phyloP scores from a whole-genome alignment of 164 flowering plant genomes.

The Dillenia suffruticosa region DNA sequence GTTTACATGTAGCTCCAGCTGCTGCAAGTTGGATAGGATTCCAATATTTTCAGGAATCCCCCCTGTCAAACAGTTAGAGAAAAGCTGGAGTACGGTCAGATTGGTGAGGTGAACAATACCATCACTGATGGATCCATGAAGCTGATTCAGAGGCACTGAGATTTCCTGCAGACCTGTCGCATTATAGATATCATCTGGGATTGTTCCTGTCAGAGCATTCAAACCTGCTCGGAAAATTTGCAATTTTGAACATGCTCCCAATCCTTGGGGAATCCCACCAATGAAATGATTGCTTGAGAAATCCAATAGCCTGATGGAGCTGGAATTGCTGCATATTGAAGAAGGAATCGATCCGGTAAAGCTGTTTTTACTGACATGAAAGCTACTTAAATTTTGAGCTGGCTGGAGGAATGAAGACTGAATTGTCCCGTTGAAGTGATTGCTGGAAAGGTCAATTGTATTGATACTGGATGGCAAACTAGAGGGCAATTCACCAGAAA shows the following conservation, averaged over 20 bases:
- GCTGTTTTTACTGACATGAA: slow-evolving; percentile 51
- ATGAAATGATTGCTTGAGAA: slow-evolving; percentile 44
- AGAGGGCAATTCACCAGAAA: slow-evolving; percentile 33
- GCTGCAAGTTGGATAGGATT: slow-evolving; percentile 33
- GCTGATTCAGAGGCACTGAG: slow-evolving; percentile 36
- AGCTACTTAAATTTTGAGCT: slow-evolving; percentile 21
- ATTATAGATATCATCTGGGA: slow-evolving; percentile 39
- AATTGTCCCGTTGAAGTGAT: slow-evolving; percentile 34
- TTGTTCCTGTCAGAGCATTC: slow-evolving; percentile 36
- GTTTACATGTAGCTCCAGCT: slow-evolving; percentile 38
- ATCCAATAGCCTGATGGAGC: slow-evolving; percentile 29
- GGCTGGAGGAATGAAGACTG: slow-evolving; percentile 21
- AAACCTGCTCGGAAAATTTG: slow-evolving; percentile 42
- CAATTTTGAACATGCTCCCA: slow-evolving; percentile 40
- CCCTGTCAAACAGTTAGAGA: slow-evolving; percentile 35
- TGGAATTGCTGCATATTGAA: slow-evolving; percentile 24
- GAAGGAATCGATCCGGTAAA: slow-evolving; percentile 43
- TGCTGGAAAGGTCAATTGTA: slow-evolving; percentile 43
- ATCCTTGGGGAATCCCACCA: slow-evolving; percentile 34
- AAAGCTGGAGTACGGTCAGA: slow-evolving; percentile 39
- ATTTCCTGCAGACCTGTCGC: slow-evolving; percentile 26
- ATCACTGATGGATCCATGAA: slow-evolving; percentile 26
- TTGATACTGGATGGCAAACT: slow-evolving; percentile 12
- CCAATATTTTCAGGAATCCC: slow-evolving; percentile 40
- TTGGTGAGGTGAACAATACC: slow-evolving; percentile 24